phyloP scores from a whole-genome alignment of 495 filamentous ascomycete species.

The Xylaria acuta region DNA sequence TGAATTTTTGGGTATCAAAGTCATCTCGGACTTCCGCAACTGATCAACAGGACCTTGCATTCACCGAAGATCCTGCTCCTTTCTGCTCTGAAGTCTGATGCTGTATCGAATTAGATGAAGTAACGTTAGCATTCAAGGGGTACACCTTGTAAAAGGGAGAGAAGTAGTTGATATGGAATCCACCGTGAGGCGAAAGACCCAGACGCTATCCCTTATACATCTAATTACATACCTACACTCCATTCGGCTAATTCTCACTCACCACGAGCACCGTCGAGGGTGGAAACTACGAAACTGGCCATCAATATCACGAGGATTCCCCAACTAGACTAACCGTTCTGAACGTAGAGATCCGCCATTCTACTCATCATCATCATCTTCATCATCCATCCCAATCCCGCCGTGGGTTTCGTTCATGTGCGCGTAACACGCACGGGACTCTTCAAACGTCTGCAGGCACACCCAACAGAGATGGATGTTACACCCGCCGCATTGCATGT shows the following conservation, averaged over 20 bases:
- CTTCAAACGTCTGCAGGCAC: slow-evolving; percentile 33
- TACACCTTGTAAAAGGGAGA: no score
- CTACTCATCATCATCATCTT: not conserved
- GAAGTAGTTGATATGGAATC: not conserved
- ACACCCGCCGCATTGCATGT: slow-evolving; percentile 38
- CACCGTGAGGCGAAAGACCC: not conserved
- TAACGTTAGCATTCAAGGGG: no score
- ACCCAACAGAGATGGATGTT: slow-evolving; percentile 38
- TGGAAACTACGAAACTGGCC: not conserved
- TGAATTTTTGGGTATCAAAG: no score
- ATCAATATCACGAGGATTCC: not conserved
- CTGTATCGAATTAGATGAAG: no score
- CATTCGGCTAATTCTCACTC: not conserved
- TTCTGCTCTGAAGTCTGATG: no score
- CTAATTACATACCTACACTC: not conserved
- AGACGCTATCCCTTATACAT: not conserved
- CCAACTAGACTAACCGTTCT: not conserved
- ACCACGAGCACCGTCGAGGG: not conserved
- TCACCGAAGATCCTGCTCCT: no score
- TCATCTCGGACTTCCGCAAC: no score
- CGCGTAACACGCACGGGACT: slow-evolving; percentile 16
- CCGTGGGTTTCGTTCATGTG: not conserved
- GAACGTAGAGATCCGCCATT: not conserved
- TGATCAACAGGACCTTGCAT: no score
- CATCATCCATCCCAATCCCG: not conserved